Percentiles rank a stretch among this genome's conserved stretches.
Evolutionary conservation across 192 early-diverging fungal genomes (phyloP).

Genomic region (Backusella sp.): DNA sequence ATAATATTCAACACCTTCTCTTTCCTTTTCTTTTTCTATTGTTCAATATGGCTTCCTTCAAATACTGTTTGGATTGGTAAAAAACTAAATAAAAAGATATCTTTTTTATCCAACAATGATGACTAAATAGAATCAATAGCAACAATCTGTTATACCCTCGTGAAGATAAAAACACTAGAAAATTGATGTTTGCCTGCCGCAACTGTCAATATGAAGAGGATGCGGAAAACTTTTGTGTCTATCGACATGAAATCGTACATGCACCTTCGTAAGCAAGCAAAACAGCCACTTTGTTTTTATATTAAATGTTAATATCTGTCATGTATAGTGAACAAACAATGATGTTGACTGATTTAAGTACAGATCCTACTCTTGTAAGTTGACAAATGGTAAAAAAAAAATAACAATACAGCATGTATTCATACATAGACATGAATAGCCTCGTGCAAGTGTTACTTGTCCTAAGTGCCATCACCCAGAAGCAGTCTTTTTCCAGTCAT

Average conservation of each 20-base stretch:
- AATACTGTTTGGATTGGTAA: conserved; percentile 56
- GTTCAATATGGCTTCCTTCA: conserved; percentile 46
- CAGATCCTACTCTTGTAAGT: conserved; percentile 71
- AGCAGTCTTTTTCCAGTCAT: conserved; percentile 80
- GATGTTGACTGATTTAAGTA: conserved; percentile 68
- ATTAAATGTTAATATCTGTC: neutral
- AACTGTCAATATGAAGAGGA: conserved; percentile 75
- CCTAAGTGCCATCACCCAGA: conserved; percentile 56
- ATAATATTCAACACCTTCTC: neutral
- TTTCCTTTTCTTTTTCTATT: conserved; percentile 2
- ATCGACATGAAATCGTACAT: conserved; percentile 71
- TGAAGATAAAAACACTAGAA: conserved; percentile 56
- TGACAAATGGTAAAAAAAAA: too few species aligned
- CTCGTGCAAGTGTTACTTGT: conserved; percentile 63
- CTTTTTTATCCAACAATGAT: too few species aligned
- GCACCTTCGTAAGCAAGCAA: conserved; percentile 42
- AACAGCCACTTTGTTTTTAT: neutral
- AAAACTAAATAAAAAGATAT: neutral
- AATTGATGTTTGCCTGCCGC: conserved; percentile 71
- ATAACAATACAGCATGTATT: too few species aligned
- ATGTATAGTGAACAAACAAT: conserved; percentile 63
- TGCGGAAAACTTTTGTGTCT: conserved; percentile 69
- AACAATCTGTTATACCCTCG: conserved; percentile 82
- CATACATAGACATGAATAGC: conserved; percentile 30
- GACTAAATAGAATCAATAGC: conserved; percentile 35